These are phyloP conservation scores for Trichoderma guizhouense DNA, from an alignment of 2,329 filamentous ascomycete species.

Conservation along the genomic window DNA sequence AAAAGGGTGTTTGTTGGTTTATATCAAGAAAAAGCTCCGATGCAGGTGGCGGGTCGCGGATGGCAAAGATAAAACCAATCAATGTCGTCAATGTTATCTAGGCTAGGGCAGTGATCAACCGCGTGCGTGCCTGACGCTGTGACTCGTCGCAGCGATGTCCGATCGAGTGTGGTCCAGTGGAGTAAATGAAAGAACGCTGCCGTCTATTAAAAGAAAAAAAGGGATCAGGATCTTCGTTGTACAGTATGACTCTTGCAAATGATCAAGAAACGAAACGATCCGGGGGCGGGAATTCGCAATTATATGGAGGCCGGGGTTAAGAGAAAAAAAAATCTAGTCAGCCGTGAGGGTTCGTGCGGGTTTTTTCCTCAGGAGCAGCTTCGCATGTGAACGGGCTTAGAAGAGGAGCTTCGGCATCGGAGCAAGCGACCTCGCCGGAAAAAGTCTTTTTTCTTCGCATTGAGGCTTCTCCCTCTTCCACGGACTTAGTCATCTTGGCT, in stretches of 20 bases:
- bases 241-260: not conserved
- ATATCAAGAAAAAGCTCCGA: constrained; percentile 18
- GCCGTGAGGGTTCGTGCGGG: constrained; percentile 1
- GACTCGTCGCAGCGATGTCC: not conserved
- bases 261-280: not conserved
- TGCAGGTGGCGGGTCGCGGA: constrained; percentile 17
- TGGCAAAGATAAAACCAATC: constrained; percentile 17
- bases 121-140: constrained; percentile 11
- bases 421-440: constrained; percentile 2
- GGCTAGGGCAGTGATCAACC: constrained; percentile 15
- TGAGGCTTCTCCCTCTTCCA: not conserved
- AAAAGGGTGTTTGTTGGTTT: not conserved
- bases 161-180: not conserved
- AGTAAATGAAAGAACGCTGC: not conserved
- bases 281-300: not conserved
- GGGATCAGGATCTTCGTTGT: not conserved
- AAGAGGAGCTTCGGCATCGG: constrained; percentile 12
- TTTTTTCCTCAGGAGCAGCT: not conserved
- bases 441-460: not conserved
- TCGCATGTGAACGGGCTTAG: constrained; percentile 3
- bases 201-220: not conserved
- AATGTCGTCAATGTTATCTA: constrained; percentile 13
- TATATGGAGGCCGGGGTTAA: not conserved
- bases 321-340: not conserved
- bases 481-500: not conserved